Evolutionary conservation across 2,329 filamentous ascomycete genomes (phyloP).

Genomic region (Epicoccum nigrum): DNA sequence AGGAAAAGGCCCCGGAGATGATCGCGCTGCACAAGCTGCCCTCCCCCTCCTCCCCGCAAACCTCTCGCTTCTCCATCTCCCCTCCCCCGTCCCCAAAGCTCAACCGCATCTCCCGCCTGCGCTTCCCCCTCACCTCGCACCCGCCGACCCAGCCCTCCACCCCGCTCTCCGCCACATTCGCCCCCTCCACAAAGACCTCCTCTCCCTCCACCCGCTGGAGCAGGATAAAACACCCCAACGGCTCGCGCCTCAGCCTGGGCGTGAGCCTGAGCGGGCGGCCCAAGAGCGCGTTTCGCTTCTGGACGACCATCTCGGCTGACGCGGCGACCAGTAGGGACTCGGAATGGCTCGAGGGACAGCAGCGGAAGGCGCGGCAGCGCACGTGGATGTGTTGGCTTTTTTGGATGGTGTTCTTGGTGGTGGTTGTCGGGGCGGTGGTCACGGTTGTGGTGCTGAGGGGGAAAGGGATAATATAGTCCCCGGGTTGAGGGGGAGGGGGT

Average conservation of each 20-base stretch:
- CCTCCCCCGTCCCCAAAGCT: neutral
- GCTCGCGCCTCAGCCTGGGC: slow-evolving; percentile 22
- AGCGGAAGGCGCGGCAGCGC: slow-evolving; percentile 54
- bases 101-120: slow-evolving; percentile 9
- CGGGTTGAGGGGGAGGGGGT: neutral
- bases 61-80: neutral
- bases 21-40: slow-evolving; percentile 8
- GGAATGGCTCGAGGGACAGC: slow-evolving; percentile 61
- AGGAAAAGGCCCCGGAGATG: neutral
- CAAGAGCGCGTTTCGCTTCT: slow-evolving; percentile 37
- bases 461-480: slow-evolving; percentile 33
- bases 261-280: slow-evolving; percentile 34
- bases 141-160: slow-evolving; percentile 5
- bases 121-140: slow-evolving; percentile 7
- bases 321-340: slow-evolving; percentile 15
- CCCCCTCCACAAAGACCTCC: neutral
- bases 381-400: slow-evolving; percentile 57
- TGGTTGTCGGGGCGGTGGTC: slow-evolving; percentile 54
- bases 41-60: slow-evolving; percentile 1
- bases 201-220: neutral
- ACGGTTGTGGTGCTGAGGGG: slow-evolving; percentile 53
- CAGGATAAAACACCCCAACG: slow-evolving; percentile 26
- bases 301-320: slow-evolving; percentile 37
- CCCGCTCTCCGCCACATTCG: neutral
- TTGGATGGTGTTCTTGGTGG: slow-evolving; percentile 53